Evolutionary conservation across 352 stramenopile species (phyloP).

Genomic region (Phytophthora pinifolia): DNA sequence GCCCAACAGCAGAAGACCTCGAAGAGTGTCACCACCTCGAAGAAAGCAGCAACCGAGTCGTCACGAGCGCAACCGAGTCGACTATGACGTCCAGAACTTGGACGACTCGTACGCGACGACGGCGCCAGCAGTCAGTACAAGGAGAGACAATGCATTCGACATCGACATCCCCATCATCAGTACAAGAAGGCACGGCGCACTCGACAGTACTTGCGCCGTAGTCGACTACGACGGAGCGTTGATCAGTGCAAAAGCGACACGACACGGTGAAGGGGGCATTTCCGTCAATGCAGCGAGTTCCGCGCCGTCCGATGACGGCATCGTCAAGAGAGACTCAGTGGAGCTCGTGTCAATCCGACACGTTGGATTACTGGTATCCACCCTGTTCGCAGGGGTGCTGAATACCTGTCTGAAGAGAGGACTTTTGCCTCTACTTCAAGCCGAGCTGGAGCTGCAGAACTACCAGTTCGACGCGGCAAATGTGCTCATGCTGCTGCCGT

Average conservation of each 20-base stretch:
- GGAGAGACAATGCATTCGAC: constrained; percentile 22
- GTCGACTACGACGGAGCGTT: constrained; percentile 30
- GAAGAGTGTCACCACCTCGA: constrained; percentile 9
- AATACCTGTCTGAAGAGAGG: constrained; percentile 40
- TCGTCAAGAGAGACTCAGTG: constrained; percentile 6
- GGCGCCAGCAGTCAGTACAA: constrained; percentile 14
- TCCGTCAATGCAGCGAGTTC: constrained; percentile 19
- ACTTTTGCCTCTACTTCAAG: constrained; percentile 41
- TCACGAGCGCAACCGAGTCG: constrained; percentile 8
- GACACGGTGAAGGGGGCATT: background rate
- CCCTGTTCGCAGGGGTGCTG: constrained; percentile 36
- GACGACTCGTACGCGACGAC: constrained; percentile 31
- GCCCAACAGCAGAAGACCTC: constrained; percentile 10
- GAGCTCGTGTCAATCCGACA: constrained; percentile 26
- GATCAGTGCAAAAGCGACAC: constrained; percentile 14
- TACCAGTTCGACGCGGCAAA: constrained; percentile 38
- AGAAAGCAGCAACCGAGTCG: constrained; percentile 11
- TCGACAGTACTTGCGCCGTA: constrained; percentile 34
- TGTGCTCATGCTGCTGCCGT: constrained; percentile 43
- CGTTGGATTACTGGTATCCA: constrained; percentile 41
- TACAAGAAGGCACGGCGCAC: constrained; percentile 5
- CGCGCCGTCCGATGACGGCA: constrained; percentile 8
- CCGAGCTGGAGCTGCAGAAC: constrained; percentile 34
- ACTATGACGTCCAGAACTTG: constrained; percentile 11
- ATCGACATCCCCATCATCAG: constrained; percentile 21